Evolutionary conservation across 2,329 filamentous ascomycete species (phyloP), one percentile per base, ranked within the genome.

Genomic region (Penicillium sp.): DNA sequence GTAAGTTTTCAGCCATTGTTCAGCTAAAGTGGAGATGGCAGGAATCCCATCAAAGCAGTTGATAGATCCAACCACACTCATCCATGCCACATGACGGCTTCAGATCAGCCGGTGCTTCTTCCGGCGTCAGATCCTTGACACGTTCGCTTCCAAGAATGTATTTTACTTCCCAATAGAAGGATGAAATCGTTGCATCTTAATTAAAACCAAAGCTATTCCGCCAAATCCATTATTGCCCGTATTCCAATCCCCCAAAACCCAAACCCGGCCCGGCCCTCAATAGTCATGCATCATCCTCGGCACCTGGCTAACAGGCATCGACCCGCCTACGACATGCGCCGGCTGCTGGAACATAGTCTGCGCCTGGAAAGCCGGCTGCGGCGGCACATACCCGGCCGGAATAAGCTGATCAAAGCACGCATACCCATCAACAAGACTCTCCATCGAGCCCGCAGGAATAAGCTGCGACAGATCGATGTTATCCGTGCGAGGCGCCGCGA

Each of bases 361-460:
- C 1, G 54, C 45, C 4, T 55, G 55, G 39, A 61, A 63, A 1
- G 55, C 40, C 16, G 48, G 39, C 40, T 59, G 57, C 9, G 53
- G 24, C 6, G 56, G 44, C 9, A 53, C 48, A 54, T 61, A 62
- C 14, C 50, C 51, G 28, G 50, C 48, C 4, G 61, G 63, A 24
- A 67, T 61, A 30, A 66, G 51, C 30, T 67, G 64, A 25, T 64
- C 60, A 28, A 66, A 57, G 44, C 55, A 58, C 3, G 52, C 53
- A 44, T 65, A 66, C 10, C 57, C 56, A 14, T 64, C 64, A 25
- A 66, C 57, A 8, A 65, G 54, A 22, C 48, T 46, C 46, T 67
- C 61, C 38, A 67, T 57, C 9, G 62, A 36, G 5, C 51, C 45
- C 0, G 51, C 41, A 4, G 57, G 54, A 28, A 67, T 59, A 18